Evolutionary conservation across 2,329 filamentous ascomycete species (phyloP), one percentile per base, ranked within the genome.

Genomic region (Colletotrichum orbiculare): DNA sequence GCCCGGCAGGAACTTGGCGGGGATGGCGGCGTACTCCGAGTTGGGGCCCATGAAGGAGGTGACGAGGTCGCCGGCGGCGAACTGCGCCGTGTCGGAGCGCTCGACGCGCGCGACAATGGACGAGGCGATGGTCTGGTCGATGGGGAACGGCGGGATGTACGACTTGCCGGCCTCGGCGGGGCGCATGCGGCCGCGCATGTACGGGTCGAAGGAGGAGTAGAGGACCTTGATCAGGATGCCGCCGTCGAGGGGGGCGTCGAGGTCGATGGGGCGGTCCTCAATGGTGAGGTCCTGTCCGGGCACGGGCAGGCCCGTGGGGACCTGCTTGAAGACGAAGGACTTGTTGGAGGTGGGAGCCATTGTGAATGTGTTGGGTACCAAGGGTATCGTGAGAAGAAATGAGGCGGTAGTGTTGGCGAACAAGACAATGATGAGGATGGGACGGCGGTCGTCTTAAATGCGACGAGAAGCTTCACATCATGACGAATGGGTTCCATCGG

Each of bases 111-210:
- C 84, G 69, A 96, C 82, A 56, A 81, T 83, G 69, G 77, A 77
- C 78, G 89, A 94, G 69, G 78, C 79, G 68, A 97, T 85, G 68
- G 92, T 87, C 70, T 86, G 78, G 74, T 84, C 83, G 50, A 92
- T 76, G 13, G 82, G 74, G 73, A 89, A 93, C 2, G 90, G 77
- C 2, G 89, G 82, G 25, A 82, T 75, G 81, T 94, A 96, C 9
- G 91, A 93, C 79, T 91, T 87, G 52, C 63, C 63, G 74, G 79
- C 72, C 41, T 81, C 76, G 7, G 91, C 74, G 52, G 83, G 78
- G 52, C 92, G 89, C 91, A 97, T 94, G 70, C 87, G 87, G 66
- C 91, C 91, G 62, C 94, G 91, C 82, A 92, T 88, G 81, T 96
- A 97, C 2, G 93, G 93, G 77, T 97, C 93, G 79, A 91, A 91